phyloP scores from a whole-genome alignment of 257 asterid species.

The Plantago major region DNA sequence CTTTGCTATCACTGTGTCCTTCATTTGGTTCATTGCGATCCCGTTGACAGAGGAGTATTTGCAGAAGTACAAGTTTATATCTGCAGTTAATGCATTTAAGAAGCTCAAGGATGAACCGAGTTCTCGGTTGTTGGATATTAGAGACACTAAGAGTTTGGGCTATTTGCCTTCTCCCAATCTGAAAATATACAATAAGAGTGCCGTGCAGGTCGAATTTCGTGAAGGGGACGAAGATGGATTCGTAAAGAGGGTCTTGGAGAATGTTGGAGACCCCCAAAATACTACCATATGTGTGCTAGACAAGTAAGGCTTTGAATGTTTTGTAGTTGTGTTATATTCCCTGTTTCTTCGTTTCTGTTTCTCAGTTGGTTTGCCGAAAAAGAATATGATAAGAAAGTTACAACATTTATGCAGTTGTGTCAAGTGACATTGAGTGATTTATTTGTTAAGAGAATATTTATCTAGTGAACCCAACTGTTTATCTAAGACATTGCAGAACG shows the following conservation, averaged over 20 bases:
- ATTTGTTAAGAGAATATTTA: constrained; percentile 10
- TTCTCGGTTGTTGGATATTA: constrained; percentile 68
- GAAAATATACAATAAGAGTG: constrained; percentile 59
- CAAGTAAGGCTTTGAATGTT: constrained; percentile 57
- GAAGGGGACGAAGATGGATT: constrained; percentile 78
- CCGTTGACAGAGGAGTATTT: constrained; percentile 65
- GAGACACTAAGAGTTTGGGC: constrained; percentile 66
- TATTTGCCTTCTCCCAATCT: constrained; percentile 68
- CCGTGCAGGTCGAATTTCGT: constrained; percentile 57
- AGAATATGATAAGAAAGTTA: background rate
- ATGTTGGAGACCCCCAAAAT: constrained; percentile 48
- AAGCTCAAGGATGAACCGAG: constrained; percentile 75
- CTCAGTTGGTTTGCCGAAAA: background rate
- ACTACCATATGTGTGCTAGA: constrained; percentile 69
- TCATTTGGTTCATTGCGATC: constrained; percentile 75
- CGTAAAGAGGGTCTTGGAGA: constrained; percentile 54
- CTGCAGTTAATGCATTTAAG: constrained; percentile 79
- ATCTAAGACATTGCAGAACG: constrained; percentile 8
- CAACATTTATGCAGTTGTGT: background rate
- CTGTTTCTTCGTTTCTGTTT: background rate
- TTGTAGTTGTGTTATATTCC: constrained; percentile 4
- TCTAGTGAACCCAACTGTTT: constrained; percentile 8
- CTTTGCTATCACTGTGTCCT: constrained; percentile 69
- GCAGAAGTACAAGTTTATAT: constrained; percentile 62
- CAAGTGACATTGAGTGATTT: constrained; percentile 9